Evolutionary conservation across 192 early-diverging fungal species (phyloP), one percentile per base, ranked within the genome.

Genomic region (Gaertneriomyces semiglobifer): DNA sequence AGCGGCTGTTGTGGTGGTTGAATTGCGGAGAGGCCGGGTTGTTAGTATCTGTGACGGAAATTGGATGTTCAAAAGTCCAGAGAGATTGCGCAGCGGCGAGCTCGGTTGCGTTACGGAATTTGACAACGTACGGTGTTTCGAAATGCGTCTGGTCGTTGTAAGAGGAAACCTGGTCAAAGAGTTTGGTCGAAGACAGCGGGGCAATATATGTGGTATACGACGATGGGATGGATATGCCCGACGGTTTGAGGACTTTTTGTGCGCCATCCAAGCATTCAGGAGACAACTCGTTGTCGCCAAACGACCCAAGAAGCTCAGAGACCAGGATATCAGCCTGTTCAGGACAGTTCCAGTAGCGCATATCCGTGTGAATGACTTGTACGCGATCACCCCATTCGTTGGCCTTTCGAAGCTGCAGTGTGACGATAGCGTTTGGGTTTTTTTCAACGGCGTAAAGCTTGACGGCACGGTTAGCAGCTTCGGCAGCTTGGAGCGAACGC

Each of bases 271-370:
- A 80, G 67, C 94, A 99, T 74, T 99, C 97, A 7, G 97, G 97
- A n/a, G 97, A 94, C 14, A 99, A 85, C 72, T 99, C 95, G 76
- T 99, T 99, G 76, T 99, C 96, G 56, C 95, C 97, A 82, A 99
- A 92, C 1, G 95, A 96, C 6, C 97, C 97, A 42, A 99, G 78
- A 19, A 99, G 83, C 77, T 99, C 97, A 63, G 90, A 93, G 9
- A 98, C 91, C 33, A 99, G 72, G 61, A 99, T 93, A 76, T 99
- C 94, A 10, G 86, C 86, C 76, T 88, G 50, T 65, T 89, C 84
- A 1, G 86, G 79, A 1, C 88, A 76, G 25, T 73, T 77, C 90
- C 88, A 94, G 47, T 78, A 77, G 41, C 97, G 88, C 92, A 99
- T 98, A 50, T 99, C 97, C 3, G 84, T 84, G 68, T 89, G 89